Evolutionary conservation across 202 grass and related monocot genomes (phyloP).

Genomic region (Musa balbisiana): DNA sequence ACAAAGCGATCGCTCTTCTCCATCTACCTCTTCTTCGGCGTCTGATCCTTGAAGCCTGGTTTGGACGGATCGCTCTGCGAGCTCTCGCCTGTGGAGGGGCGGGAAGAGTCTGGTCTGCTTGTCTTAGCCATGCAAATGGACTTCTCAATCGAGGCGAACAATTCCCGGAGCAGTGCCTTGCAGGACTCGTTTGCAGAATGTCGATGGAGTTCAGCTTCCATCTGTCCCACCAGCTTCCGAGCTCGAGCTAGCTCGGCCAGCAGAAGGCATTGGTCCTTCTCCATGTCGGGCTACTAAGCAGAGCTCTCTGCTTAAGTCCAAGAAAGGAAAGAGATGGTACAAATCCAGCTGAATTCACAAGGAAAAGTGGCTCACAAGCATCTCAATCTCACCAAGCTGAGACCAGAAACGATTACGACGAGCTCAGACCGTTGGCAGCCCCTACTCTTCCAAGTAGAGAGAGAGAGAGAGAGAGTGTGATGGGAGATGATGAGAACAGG

Average conservation of each 20-base stretch:
- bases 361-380: too few species aligned
- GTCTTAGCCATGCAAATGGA: conserved; percentile 41
- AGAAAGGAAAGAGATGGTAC: too few species aligned
- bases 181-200: conserved; percentile 23
- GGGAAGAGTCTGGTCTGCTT: not conserved
- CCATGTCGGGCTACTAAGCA: not conserved
- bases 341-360: too few species aligned
- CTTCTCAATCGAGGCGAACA: conserved; percentile 37
- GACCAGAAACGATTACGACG: too few species aligned
- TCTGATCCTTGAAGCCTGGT: conserved; percentile 24
- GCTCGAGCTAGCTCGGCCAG: conserved; percentile 48
- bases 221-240: conserved; percentile 40
- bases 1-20: not conserved
- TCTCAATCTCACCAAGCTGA: too few species aligned
- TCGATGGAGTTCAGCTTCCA: conserved; percentile 40
- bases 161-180: conserved; percentile 30
- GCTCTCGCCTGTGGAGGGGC: conserved; percentile 9
- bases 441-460: too few species aligned
- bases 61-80: conserved; percentile 36
- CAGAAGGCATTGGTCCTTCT: conserved; percentile 21
- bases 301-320: too few species aligned
- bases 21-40: not conserved
- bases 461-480: too few species aligned
- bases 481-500: too few species aligned
- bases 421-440: too few species aligned